phyloP scores from a whole-genome alignment of 2,329 filamentous ascomycete genomes.

The Penicillium sp. region DNA sequence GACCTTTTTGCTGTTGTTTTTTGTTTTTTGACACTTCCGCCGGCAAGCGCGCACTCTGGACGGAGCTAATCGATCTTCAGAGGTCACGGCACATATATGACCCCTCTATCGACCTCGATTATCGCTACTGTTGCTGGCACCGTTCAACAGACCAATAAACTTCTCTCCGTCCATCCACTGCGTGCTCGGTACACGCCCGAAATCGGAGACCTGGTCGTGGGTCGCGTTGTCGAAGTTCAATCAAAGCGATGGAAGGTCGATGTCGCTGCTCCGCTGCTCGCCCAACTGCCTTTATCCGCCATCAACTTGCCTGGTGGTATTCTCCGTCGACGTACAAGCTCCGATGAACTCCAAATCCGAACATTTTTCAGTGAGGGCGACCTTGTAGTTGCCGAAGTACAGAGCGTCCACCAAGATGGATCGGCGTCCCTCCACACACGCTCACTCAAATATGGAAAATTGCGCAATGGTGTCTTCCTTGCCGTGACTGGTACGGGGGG shows the following conservation, averaged over 20 bases:
- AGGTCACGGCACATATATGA: slow-evolving; percentile 86
- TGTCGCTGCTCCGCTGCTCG: slow-evolving; percentile 79
- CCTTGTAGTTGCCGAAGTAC: slow-evolving; percentile 88
- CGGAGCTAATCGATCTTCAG: slow-evolving; percentile 39
- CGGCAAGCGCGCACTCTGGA: too few species aligned
- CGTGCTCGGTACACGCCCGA: slow-evolving; percentile 91
- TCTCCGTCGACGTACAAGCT: slow-evolving; percentile 81
- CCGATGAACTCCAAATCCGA: slow-evolving; percentile 93
- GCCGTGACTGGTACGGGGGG: slow-evolving; percentile 75
- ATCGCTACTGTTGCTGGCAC: slow-evolving; percentile 86
- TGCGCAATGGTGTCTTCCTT: slow-evolving; percentile 87
- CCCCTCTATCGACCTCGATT: slow-evolving; percentile 58
- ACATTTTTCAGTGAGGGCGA: slow-evolving; percentile 97
- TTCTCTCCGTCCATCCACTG: slow-evolving; percentile 83
- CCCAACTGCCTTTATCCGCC: slow-evolving; percentile 73
- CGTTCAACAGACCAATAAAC: slow-evolving; percentile 89
- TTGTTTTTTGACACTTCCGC: background rate
- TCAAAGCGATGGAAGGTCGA: slow-evolving; percentile 91
- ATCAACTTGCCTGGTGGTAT: slow-evolving; percentile 96
- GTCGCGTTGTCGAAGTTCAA: slow-evolving; percentile 92
- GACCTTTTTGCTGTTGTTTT: too few species aligned
- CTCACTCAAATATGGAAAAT: slow-evolving; percentile 86
- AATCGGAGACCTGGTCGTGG: slow-evolving; percentile 92
- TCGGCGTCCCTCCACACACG: slow-evolving; percentile 84
- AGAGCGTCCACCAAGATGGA: slow-evolving; percentile 79